These are phyloP conservation scores for Leptodontidium sp. DNA, from an alignment of 2,329 filamentous ascomycete species.

Conservation along the genomic window DNA sequence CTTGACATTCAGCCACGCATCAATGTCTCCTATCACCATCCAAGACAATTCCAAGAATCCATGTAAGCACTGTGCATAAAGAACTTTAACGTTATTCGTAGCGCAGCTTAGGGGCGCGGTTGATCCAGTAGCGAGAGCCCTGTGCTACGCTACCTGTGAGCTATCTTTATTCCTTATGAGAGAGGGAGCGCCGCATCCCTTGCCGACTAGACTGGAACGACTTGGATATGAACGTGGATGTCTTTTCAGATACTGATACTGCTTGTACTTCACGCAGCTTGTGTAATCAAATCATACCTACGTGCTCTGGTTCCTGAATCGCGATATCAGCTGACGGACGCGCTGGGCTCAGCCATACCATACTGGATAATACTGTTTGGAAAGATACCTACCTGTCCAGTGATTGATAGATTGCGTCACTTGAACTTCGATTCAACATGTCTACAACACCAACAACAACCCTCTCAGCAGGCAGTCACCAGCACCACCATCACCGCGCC, in stretches of 20 bases:
- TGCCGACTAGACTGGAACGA: too few relatives aligned
- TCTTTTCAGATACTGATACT: too few relatives aligned
- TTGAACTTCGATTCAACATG: slow-evolving; percentile 25
- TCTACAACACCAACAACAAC: slow-evolving; percentile 34
- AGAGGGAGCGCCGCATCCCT: not conserved
- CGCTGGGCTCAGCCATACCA: too few relatives aligned
- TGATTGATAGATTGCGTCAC: too few relatives aligned
- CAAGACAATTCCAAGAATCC: slow-evolving; percentile 27
- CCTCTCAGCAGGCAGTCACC: slow-evolving; percentile 10
- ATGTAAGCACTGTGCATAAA: slow-evolving; percentile 29
- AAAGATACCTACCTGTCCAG: too few relatives aligned
- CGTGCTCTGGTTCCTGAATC: not conserved
- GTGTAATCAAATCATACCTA: not conserved
- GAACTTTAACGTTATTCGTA: slow-evolving; percentile 1
- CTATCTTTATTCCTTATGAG: slow-evolving; percentile 8
- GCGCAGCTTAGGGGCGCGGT: slow-evolving; percentile 5
- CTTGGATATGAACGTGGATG: too few relatives aligned
- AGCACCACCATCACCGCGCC: slow-evolving; percentile 43
- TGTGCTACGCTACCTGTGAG: not conserved
- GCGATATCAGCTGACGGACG: slow-evolving; percentile 10
- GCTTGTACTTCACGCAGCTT: not conserved
- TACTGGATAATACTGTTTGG: too few relatives aligned
- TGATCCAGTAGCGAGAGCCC: not conserved
- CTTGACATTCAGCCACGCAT: slow-evolving; percentile 1
- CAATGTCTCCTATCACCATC: slow-evolving; percentile 20